Conservation (phyloP, 164 flowering plant species). For the Liquidambar formosana region DNA sequence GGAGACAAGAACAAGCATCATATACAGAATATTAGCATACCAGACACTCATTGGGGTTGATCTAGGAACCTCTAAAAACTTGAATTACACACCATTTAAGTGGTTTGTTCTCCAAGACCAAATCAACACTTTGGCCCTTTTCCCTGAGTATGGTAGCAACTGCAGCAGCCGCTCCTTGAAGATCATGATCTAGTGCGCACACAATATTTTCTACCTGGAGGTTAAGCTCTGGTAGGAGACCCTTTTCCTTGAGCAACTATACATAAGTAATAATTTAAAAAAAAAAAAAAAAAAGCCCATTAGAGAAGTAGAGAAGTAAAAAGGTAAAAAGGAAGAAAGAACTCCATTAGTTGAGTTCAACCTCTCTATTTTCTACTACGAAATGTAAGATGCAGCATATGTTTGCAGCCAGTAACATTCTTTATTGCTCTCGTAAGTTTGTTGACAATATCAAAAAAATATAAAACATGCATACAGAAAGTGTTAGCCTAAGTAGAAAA, state of each 20-base stretch:
- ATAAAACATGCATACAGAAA: too few species aligned
- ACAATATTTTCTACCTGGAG: slow-evolving; percentile 77
- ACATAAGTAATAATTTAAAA: background rate
- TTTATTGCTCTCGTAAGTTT: background rate
- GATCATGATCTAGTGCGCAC: slow-evolving; percentile 71
- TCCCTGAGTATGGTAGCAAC: slow-evolving; percentile 73
- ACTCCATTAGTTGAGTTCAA: background rate
- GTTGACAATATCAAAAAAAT: background rate
- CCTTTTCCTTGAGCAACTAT: slow-evolving; percentile 87
- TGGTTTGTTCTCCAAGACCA: slow-evolving; percentile 85
- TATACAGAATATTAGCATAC: background rate
- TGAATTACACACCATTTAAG: slow-evolving; percentile 65
- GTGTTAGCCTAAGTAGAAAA: too few species aligned
- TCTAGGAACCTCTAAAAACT: background rate
- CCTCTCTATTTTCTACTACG: background rate
- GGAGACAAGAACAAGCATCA: background rate
- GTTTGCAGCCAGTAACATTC: background rate
- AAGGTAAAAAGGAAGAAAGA: too few species aligned
- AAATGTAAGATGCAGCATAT: background rate
- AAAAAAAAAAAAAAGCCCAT: background rate
- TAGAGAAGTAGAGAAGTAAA: too few species aligned
- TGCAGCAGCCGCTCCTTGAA: slow-evolving; percentile 74
- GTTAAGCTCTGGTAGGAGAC: slow-evolving; percentile 65
- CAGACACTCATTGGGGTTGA: background rate
- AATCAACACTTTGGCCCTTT: slow-evolving; percentile 82